Conservation (phyloP, 2,329 filamentous ascomycete species). For the Pseudogymnoascus sp. region DNA sequence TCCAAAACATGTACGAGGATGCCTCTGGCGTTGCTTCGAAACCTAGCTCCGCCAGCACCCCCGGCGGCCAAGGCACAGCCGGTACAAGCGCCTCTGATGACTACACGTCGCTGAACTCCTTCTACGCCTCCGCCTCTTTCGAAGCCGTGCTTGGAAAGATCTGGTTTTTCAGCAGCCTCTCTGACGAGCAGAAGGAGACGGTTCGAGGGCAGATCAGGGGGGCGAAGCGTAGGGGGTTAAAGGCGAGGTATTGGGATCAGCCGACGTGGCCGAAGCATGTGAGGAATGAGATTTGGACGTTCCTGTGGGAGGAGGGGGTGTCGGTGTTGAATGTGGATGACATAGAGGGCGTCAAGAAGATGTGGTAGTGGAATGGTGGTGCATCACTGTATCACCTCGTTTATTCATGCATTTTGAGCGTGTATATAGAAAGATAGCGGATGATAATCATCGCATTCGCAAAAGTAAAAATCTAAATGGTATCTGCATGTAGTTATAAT, state of each 20-base stretch:
- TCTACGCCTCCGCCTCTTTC: constrained; percentile 59
- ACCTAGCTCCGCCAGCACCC: background rate
- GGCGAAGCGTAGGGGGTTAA: constrained; percentile 46
- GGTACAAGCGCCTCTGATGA: constrained; percentile 30
- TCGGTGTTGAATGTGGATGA: constrained; percentile 58
- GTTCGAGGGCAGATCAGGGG: constrained; percentile 40
- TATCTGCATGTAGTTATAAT: constrained; percentile 1
- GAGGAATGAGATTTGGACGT: constrained; percentile 50
- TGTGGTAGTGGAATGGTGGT: background rate
- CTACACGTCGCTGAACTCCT: constrained; percentile 52
- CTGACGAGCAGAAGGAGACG: constrained; percentile 35
- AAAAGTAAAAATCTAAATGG: background rate
- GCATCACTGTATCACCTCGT: background rate
- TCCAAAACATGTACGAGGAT: constrained; percentile 36
- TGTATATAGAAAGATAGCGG: background rate
- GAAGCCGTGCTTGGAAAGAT: constrained; percentile 42
- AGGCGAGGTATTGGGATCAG: constrained; percentile 53
- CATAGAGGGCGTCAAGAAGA: constrained; percentile 10
- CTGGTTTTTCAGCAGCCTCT: constrained; percentile 40
- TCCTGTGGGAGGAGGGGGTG: constrained; percentile 48
- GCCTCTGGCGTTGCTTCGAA: constrained; percentile 21
- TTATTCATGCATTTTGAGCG: background rate
- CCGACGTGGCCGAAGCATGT: constrained; percentile 49
- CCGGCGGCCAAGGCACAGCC: constrained; percentile 36
- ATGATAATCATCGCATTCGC: background rate